These are phyloP conservation scores for Penicillium subrubescens DNA, from an alignment of 495 filamentous ascomycete species.

Conservation along the genomic window DNA sequence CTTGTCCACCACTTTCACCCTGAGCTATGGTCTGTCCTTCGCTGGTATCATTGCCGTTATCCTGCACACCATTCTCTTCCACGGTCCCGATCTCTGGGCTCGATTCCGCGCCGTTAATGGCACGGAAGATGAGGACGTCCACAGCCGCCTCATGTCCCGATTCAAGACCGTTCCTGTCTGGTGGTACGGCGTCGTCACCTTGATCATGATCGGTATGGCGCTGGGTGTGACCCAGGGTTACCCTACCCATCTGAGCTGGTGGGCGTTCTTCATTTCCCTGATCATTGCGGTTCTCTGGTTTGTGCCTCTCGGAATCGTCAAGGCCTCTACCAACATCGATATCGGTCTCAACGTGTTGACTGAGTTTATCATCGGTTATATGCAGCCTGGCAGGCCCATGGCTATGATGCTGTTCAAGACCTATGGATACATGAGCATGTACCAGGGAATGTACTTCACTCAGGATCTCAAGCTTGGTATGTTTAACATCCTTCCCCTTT, in stretches of 20 bases:
- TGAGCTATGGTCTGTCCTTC: slow-evolving; percentile 63
- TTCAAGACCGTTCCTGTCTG: slow-evolving; percentile 62
- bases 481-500: background rate
- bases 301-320: slow-evolving; percentile 55
- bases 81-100: slow-evolving; percentile 56
- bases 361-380: slow-evolving; percentile 66
- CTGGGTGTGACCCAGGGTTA: slow-evolving; percentile 56
- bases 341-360: slow-evolving; percentile 61
- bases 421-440: slow-evolving; percentile 60
- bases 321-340: slow-evolving; percentile 56
- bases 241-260: slow-evolving; percentile 53
- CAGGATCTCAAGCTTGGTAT: slow-evolving; percentile 54
- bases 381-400: slow-evolving; percentile 60
- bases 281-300: slow-evolving; percentile 53
- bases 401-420: slow-evolving; percentile 70
- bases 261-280: slow-evolving; percentile 55
- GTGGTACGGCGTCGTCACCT: slow-evolving; percentile 60
- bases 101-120: slow-evolving; percentile 46
- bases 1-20: slow-evolving; percentile 59
- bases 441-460: slow-evolving; percentile 55
- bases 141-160: slow-evolving; percentile 61
- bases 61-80: slow-evolving; percentile 56
- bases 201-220: slow-evolving; percentile 52
- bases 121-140: slow-evolving; percentile 66
- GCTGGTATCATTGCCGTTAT: slow-evolving; percentile 59